Evolutionary conservation across 78 protist species (phyloP).

Genomic region (Chrysochromulina tobinii): DNA sequence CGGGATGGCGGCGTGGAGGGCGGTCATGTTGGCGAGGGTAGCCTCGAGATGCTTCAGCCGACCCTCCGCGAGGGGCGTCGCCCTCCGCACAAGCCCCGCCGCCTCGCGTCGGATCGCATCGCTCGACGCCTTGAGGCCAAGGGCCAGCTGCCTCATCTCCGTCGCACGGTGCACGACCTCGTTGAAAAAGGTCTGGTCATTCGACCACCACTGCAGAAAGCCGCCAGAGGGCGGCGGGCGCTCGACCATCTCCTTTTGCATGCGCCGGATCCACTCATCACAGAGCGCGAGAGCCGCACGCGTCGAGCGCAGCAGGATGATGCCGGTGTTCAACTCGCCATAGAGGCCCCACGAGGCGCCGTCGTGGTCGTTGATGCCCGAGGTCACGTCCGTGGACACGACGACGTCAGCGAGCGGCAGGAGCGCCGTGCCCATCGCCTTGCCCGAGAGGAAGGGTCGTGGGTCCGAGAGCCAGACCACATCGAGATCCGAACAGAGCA

Average conservation of each 20-base stretch:
- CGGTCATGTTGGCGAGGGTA: not conserved
- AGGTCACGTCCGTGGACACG: not conserved
- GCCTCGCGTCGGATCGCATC: too few relatives aligned
- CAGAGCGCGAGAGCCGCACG: not conserved
- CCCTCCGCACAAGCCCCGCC: too few relatives aligned
- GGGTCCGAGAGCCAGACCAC: not conserved
- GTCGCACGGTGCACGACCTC: not conserved
- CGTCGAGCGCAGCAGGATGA: not conserved
- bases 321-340: conserved; percentile 3
- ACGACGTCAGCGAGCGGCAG: not conserved
- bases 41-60: not conserved
- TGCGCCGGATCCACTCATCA: not conserved
- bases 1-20: not conserved
- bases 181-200: conserved; percentile 26
- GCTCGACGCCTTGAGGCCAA: too few relatives aligned
- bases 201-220: conserved; percentile 5
- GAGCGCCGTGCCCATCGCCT: not conserved
- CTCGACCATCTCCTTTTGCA: not conserved
- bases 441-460: not conserved
- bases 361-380: not conserved
- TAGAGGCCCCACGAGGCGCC: not conserved
- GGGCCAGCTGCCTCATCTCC: not conserved
- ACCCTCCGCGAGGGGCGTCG: too few relatives aligned
- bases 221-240: not conserved
- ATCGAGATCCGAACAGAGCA: not conserved